These are phyloP conservation scores for Neotropicomus parvogracilis DNA, from an alignment of 1,284 basidiomycete species.

Conservation along the genomic window DNA sequence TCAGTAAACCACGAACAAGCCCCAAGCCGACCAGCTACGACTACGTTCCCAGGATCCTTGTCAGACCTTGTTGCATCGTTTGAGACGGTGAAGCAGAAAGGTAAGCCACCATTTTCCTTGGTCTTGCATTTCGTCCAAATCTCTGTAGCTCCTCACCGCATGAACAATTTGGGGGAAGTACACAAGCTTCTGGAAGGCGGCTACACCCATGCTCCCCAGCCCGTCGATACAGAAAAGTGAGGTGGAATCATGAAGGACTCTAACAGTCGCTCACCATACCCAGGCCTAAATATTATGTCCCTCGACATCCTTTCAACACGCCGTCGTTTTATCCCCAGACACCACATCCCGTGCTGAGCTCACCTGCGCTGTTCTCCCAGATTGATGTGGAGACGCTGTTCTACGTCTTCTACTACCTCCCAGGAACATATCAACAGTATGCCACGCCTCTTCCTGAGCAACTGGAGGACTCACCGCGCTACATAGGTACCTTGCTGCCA, in stretches of 20 bases:
- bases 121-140: slow-evolving; percentile 1
- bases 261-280: slow-evolving; percentile 11
- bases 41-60: slow-evolving; percentile 75
- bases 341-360: slow-evolving; percentile 78
- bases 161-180: slow-evolving; percentile 84
- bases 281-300: slow-evolving; percentile 95
- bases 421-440: slow-evolving; percentile 95
- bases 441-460: slow-evolving; percentile 27
- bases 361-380: slow-evolving; percentile 85
- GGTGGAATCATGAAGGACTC: slow-evolving; percentile 24
- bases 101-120: slow-evolving; percentile 41
- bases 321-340: slow-evolving; percentile 95
- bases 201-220: slow-evolving; percentile 85
- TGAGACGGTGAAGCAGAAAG: slow-evolving; percentile 94
- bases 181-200: slow-evolving; percentile 92
- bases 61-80: slow-evolving; percentile 94
- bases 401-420: slow-evolving; percentile 98
- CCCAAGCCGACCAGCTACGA: slow-evolving; percentile 34
- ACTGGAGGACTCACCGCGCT: slow-evolving; percentile 6
- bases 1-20: slow-evolving; percentile 41
- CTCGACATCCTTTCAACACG: slow-evolving; percentile 88
- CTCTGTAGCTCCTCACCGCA: slow-evolving; percentile 68
- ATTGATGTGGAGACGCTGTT: slow-evolving; percentile 97
- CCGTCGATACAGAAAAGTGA: slow-evolving; percentile 92
- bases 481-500: slow-evolving; percentile 87